Evolutionary conservation across 805 yeast species (phyloP).

Genomic region (Pichia exigua): DNA sequence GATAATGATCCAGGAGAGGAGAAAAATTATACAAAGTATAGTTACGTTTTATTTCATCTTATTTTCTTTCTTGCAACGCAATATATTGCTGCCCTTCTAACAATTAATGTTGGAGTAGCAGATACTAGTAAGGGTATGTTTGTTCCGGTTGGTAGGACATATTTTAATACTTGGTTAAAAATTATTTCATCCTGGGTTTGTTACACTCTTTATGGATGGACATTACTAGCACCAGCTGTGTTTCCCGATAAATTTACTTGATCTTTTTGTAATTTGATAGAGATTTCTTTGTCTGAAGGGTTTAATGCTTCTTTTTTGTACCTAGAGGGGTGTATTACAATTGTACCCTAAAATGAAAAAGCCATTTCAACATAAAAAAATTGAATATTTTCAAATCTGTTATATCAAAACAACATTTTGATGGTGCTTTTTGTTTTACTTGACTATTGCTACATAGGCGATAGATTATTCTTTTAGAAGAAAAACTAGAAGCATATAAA

Average conservation of each 20-base stretch:
- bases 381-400: too few species aligned
- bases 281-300: not conserved
- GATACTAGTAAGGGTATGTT: conserved; percentile 83
- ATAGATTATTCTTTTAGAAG: too few species aligned
- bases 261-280: not conserved
- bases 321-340: not conserved
- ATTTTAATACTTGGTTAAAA: conserved; percentile 92
- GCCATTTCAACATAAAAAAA: too few species aligned
- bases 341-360: too few species aligned
- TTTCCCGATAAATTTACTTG: conserved; percentile 75
- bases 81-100: conserved; percentile 88
- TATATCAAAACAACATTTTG: too few species aligned
- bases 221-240: conserved; percentile 79
- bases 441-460: too few species aligned
- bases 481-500: too few species aligned
- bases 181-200: conserved; percentile 91
- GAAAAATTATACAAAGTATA: conserved; percentile 59
- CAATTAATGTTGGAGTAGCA: conserved; percentile 74
- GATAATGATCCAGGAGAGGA: conserved; percentile 49
- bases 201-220: conserved; percentile 81
- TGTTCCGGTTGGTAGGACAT: conserved; percentile 94
- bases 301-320: not conserved
- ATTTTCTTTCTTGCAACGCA: conserved; percentile 94
- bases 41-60: conserved; percentile 80
- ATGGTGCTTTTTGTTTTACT: too few species aligned